Evolutionary conservation across 768 basidiomycete genomes (phyloP).

Genomic region (Saitozyma podzolica): DNA sequence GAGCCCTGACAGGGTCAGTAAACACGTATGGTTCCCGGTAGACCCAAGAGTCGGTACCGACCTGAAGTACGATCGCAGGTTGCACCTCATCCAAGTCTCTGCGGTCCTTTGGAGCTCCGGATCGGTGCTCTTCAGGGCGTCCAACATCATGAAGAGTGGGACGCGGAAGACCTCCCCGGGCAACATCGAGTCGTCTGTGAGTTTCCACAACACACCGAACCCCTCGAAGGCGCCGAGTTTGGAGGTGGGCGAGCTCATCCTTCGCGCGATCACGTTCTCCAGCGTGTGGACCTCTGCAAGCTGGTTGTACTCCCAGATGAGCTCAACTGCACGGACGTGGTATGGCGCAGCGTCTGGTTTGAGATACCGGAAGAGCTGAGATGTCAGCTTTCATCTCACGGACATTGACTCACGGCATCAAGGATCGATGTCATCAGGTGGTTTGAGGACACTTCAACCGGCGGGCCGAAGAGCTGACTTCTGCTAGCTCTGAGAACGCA

Average conservation of each 20-base stretch:
- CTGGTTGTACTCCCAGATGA: constrained; percentile 66
- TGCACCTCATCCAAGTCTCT: constrained; percentile 97
- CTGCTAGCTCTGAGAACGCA: constrained; percentile 55
- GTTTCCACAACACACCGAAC: constrained; percentile 88
- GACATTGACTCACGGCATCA: constrained; percentile 6
- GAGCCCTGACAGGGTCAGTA: constrained; percentile 59
- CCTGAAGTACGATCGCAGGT: constrained; percentile 87
- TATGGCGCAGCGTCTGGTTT: constrained; percentile 66
- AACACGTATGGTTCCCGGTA: constrained; percentile 4
- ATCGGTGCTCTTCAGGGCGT: constrained; percentile 74
- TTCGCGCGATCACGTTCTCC: constrained; percentile 60
- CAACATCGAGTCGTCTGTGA: constrained; percentile 76
- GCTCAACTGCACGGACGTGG: constrained; percentile 74
- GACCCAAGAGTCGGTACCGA: constrained; percentile 47
- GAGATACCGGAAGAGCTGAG: constrained; percentile 72
- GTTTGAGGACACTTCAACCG: constrained; percentile 60
- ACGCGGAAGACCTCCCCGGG: constrained; percentile 81
- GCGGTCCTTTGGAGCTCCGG: constrained; percentile 73
- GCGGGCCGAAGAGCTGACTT: constrained; percentile 51
- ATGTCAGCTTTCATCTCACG: constrained; percentile 1
- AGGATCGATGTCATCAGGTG: constrained; percentile 51
- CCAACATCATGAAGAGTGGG: constrained; percentile 84
- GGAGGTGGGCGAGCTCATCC: constrained; percentile 63
- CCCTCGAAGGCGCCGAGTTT: constrained; percentile 67
- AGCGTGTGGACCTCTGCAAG: constrained; percentile 34